phyloP scores from a whole-genome alignment of 257 asterid species.

The Ophiorrhiza pumila region DNA sequence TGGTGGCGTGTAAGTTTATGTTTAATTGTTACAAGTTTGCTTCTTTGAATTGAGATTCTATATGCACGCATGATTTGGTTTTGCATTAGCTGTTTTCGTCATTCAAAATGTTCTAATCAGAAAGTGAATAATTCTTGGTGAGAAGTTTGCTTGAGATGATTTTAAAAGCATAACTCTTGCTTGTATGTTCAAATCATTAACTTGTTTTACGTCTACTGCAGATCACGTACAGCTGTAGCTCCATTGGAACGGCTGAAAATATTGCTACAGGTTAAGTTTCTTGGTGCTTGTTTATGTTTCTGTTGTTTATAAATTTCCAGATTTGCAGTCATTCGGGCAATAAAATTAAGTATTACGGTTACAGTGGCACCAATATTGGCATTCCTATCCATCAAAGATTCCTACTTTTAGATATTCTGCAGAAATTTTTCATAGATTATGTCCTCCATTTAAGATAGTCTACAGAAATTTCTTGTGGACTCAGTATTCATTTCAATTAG shows the following conservation, averaged over 20 bases:
- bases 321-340: neutral
- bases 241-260: conserved; percentile 97
- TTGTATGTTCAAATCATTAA: neutral
- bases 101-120: neutral
- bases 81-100: neutral
- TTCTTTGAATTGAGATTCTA: neutral
- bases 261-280: conserved; percentile 69
- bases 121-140: neutral
- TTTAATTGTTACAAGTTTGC: neutral
- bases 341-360: neutral
- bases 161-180: neutral
- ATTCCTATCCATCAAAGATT: neutral
- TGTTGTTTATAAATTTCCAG: conserved; percentile 12
- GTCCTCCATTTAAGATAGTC: neutral
- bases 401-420: neutral
- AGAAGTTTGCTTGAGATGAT: neutral
- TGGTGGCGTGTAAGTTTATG: conserved; percentile 79
- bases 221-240: conserved; percentile 98
- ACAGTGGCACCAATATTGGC: neutral
- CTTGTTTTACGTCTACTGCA: conserved; percentile 34
- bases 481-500: too few relatives aligned
- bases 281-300: neutral
- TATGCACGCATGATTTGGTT: neutral
- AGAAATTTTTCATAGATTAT: neutral
- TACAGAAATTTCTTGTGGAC: neutral